These are phyloP conservation scores for Aaosphaeria pasadenensis DNA, from an alignment of 2,329 filamentous ascomycete genomes.

Conservation along the genomic window DNA sequence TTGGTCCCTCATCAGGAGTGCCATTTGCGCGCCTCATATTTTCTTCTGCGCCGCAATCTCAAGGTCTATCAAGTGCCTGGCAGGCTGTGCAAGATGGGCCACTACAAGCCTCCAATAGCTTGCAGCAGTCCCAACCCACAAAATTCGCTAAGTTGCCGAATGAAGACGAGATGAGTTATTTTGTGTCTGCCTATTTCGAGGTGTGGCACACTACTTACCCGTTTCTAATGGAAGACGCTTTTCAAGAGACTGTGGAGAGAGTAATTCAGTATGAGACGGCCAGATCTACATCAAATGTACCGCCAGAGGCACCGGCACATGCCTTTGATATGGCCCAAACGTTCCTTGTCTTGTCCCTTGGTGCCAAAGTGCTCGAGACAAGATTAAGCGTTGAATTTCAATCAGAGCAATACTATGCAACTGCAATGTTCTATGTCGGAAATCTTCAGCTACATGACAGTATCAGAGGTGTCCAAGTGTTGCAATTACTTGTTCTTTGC, in stretches of 20 bases:
- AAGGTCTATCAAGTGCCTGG: not conserved
- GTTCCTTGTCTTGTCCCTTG: not conserved
- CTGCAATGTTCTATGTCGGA: not conserved
- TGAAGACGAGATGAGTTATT: not conserved
- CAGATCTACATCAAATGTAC: too few species aligned
- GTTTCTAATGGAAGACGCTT: not conserved
- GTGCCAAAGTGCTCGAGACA: not conserved
- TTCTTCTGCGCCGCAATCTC: not conserved
- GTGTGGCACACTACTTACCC: not conserved
- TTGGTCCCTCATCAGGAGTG: not conserved
- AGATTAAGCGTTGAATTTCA: not conserved
- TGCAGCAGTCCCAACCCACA: not conserved
- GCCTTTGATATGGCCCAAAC: too few species aligned
- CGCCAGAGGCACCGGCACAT: too few species aligned
- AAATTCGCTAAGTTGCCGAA: not conserved
- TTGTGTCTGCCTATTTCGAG: not conserved
- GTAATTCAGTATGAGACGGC: not conserved
- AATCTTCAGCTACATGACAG: not conserved
- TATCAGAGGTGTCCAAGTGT: not conserved
- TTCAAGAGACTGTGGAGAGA: not conserved
- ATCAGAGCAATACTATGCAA: not conserved
- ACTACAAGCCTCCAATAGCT: too few species aligned
- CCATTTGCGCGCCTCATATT: not conserved
- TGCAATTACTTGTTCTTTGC: not conserved
- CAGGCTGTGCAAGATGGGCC: not conserved